Evolutionary conservation across 2,329 filamentous ascomycete species (phyloP), one percentile per base, ranked within the genome.

Genomic region (Drechmeria coniospora): DNA sequence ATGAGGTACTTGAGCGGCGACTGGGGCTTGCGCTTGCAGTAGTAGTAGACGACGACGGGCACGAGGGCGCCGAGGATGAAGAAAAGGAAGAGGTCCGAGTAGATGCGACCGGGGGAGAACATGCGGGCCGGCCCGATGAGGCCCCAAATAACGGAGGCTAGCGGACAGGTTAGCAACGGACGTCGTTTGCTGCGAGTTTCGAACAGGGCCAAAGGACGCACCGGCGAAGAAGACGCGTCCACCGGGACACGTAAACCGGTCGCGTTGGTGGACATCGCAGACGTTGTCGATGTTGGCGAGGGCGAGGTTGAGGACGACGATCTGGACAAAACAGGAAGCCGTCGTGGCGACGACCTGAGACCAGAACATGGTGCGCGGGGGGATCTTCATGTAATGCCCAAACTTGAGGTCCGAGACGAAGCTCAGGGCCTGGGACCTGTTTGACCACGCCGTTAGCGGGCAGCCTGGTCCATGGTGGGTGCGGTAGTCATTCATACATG

Each of bases 301-400:
- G 0, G 71, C 65, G 35, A 68, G 59, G 40, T 79, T 76, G 35
- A 79, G 58, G 4, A 78, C 71, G 4, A 61, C 47, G 31, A 79
- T 63, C 45, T 79, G 74, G 21, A 79, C 65, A 35, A 79, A 63
- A 48, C 69, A 76, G 1, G 71, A 73, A 42, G 76, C 62, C 0
- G 75, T 66, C 0, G 73, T 76, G 6, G 74, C 73, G 2, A 74
- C 63, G 4, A 78, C 63, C 45, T 79, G 74, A 4, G 63, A 61
- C 50, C 66, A 60, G 50, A 79, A 79, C 56, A 77, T 74, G 11
- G 68, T 74, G 12, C 70, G 59, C 10, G 72, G 74, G 0, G 74
- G 74, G 8, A 72, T 69, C 49, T 73, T 73, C 73, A 81, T 79
- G 55, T 81, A 81, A 44, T 80, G 76, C 5, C 70, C 75, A 24